Percentiles rank a stretch among this genome's conserved stretches.
These are phyloP conservation scores for Magnusiomyces ingens DNA, from an alignment of 1,139 yeast genomes.

Conservation along the genomic window DNA sequence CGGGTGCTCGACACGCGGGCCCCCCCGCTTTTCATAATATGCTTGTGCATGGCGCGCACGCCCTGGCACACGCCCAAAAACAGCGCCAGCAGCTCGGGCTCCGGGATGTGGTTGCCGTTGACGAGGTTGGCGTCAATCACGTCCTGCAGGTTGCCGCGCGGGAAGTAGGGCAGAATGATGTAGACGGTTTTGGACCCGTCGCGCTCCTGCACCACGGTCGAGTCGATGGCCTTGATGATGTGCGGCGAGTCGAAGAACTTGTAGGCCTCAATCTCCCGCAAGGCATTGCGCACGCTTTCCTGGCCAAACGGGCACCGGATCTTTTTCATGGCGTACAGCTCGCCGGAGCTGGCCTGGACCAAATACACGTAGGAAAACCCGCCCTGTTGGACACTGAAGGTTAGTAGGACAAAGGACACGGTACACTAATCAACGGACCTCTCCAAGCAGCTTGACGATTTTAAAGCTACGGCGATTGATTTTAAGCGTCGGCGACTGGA, in stretches of 20 bases:
- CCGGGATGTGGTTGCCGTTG: conserved; percentile 47
- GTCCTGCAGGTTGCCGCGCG: conserved; percentile 71
- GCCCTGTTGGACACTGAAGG: conserved; percentile 35
- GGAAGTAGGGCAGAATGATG: conserved; percentile 71
- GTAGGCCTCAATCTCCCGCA: conserved; percentile 71
- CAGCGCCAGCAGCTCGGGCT: conserved; percentile 53
- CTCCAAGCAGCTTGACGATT: conserved; percentile 71
- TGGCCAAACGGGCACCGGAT: conserved; percentile 84
- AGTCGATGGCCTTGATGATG: conserved; percentile 52
- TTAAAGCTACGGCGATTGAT: conserved; percentile 33
- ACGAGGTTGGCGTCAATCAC: conserved; percentile 57
- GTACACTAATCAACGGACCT: conserved; percentile 29
- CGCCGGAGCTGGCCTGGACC: conserved; percentile 46
- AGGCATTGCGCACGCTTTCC: conserved; percentile 63
- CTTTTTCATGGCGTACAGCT: conserved; percentile 70
- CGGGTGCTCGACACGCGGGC: neutral
- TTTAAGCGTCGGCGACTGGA: conserved; percentile 32
- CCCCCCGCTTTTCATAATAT: conserved; percentile 31
- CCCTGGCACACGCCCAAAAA: conserved; percentile 72
- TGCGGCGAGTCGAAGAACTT: conserved; percentile 63
- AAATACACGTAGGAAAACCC: conserved; percentile 87
- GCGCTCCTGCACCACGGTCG: conserved; percentile 1
- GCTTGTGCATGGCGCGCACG: conserved; percentile 66
- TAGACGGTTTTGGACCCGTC: conserved; percentile 78
- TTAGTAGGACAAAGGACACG: neutral